A percentile compares a stretch with the other conserved stretches of the same genome.
Evolutionary conservation across 2,329 filamentous ascomycete species (phyloP).

Genomic region (Apiospora marii): DNA sequence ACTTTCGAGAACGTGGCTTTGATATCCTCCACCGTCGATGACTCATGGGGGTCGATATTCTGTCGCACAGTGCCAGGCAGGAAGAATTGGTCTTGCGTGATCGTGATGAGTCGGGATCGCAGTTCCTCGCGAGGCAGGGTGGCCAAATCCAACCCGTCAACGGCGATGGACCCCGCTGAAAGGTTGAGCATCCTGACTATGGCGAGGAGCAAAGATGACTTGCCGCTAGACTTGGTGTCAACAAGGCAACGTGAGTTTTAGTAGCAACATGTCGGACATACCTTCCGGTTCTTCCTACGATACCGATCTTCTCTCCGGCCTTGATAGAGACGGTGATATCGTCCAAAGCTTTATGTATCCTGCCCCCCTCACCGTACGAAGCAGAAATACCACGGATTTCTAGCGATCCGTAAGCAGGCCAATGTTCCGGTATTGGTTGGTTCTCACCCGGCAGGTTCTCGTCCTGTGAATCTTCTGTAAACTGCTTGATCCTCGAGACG

Average conservation of each 20-base stretch:
- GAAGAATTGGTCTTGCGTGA: slow-evolving; percentile 54
- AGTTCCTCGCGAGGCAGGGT: slow-evolving; percentile 42
- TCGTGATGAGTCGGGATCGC: slow-evolving; percentile 47
- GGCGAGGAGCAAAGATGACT: slow-evolving; percentile 48
- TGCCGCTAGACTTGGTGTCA: slow-evolving; percentile 46
- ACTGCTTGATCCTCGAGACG: slow-evolving; percentile 40
- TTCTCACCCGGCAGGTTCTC: slow-evolving; percentile 38
- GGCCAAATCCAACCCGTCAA: slow-evolving; percentile 43
- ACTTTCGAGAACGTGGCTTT: slow-evolving; percentile 35
- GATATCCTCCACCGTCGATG: slow-evolving; percentile 33
- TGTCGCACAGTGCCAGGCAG: slow-evolving; percentile 46
- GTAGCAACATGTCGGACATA: slow-evolving; percentile 36
- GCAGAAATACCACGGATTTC: slow-evolving; percentile 38
- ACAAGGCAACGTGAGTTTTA: slow-evolving; percentile 38
- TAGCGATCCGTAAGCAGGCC: slow-evolving; percentile 40
- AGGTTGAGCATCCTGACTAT: slow-evolving; percentile 51
- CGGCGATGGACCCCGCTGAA: slow-evolving; percentile 30
- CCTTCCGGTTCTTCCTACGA: slow-evolving; percentile 26
- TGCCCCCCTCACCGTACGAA: slow-evolving; percentile 32
- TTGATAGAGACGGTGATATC: slow-evolving; percentile 12
- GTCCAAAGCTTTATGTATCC: slow-evolving; percentile 7
- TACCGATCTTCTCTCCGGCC: slow-evolving; percentile 8
- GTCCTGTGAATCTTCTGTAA: slow-evolving; percentile 36
- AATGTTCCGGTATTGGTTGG: slow-evolving; percentile 36
- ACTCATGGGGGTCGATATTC: slow-evolving; percentile 44